Evolutionary conservation across 1,284 basidiomycete species (phyloP).

Genomic region (Pascua guehoae): DNA sequence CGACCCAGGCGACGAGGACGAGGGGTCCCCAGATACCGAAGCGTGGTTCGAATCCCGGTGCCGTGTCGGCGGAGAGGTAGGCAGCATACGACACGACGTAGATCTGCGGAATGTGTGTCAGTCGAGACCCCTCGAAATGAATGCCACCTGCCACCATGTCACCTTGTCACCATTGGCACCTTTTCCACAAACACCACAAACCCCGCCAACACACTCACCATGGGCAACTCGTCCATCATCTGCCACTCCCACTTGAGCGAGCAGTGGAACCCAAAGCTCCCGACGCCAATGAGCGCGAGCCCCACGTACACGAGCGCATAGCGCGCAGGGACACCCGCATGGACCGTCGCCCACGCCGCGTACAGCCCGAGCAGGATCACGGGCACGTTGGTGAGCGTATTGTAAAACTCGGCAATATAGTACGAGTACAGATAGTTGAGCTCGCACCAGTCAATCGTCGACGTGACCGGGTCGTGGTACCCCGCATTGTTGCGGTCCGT

Average conservation of each 20-base stretch:
- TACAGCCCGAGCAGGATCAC: conserved; percentile 49
- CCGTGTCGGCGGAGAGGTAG: conserved; percentile 42
- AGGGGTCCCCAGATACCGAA: conserved; percentile 35
- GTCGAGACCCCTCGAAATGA: too few species aligned
- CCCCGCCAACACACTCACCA: conserved; percentile 41
- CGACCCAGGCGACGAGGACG: conserved; percentile 32
- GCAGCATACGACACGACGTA: conserved; percentile 43
- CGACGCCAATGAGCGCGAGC: conserved; percentile 42
- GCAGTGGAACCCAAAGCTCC: conserved; percentile 47
- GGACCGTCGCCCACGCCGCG: conserved; percentile 31
- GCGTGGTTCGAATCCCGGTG: conserved; percentile 32
- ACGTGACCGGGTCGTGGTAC: conserved; percentile 12
- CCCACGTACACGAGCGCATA: conserved; percentile 42
- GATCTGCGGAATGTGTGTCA: conserved; percentile 32
- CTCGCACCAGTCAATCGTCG: conserved; percentile 40
- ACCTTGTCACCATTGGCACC: too few species aligned
- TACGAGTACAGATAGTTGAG: conserved; percentile 44
- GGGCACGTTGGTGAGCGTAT: conserved; percentile 51
- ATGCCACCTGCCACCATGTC: too few species aligned
- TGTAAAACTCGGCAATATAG: conserved; percentile 50
- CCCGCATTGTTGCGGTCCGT: conserved; percentile 13
- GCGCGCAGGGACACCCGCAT: conserved; percentile 28
- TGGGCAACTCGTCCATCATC: conserved; percentile 50
- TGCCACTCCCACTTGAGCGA: conserved; percentile 49
- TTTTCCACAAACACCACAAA: too few species aligned